Percentiles rank a stretch among this genome's conserved stretches.
Conservation (phyloP, 192 early-diverging fungal genomes). For the Mortierella claussenii region DNA sequence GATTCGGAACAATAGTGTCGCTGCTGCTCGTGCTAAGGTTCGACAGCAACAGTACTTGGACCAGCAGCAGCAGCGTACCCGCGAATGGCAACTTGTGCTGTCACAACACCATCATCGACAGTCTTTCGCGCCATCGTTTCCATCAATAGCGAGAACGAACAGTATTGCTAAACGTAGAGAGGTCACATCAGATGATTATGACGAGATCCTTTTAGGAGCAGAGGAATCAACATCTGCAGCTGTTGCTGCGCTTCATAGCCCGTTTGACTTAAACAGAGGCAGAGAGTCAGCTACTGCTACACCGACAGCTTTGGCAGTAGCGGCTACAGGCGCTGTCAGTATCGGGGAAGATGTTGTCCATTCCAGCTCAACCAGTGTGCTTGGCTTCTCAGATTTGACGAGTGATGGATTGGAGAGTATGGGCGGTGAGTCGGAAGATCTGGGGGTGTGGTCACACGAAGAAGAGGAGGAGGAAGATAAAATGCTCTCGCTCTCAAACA, state of each 20-base stretch:
- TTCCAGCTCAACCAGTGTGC: slow-evolving; percentile 6
- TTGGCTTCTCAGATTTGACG: slow-evolving; percentile 37
- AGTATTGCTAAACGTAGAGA: slow-evolving; percentile 4
- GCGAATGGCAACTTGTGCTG: slow-evolving; percentile 47
- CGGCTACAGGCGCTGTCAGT: too few species aligned
- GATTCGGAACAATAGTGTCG: slow-evolving; percentile 25
- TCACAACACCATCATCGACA: slow-evolving; percentile 26
- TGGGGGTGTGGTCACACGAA: slow-evolving; percentile 47
- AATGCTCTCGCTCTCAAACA: too few species aligned
- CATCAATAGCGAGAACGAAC: too few species aligned
- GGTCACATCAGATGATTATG: slow-evolving; percentile 33
- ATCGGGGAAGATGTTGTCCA: slow-evolving; percentile 17
- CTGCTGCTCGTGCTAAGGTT: slow-evolving; percentile 25
- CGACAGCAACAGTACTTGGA: slow-evolving; percentile 46
- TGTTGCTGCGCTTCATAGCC: too few species aligned
- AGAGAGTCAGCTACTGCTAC: too few species aligned
- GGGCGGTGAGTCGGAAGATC: slow-evolving; percentile 34
- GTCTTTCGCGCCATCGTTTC: too few species aligned
- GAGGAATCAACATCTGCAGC: too few species aligned
- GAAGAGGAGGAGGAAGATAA: slow-evolving; percentile 42
- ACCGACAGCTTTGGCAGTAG: neutral
- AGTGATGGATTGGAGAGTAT: slow-evolving; percentile 41
- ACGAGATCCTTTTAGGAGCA: slow-evolving; percentile 19
- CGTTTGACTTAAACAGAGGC: too few species aligned
- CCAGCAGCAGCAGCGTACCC: slow-evolving; percentile 38